These are phyloP conservation scores for Amaranthus tricolor DNA, from an alignment of 179 eudicot species.

Conservation along the genomic window DNA sequence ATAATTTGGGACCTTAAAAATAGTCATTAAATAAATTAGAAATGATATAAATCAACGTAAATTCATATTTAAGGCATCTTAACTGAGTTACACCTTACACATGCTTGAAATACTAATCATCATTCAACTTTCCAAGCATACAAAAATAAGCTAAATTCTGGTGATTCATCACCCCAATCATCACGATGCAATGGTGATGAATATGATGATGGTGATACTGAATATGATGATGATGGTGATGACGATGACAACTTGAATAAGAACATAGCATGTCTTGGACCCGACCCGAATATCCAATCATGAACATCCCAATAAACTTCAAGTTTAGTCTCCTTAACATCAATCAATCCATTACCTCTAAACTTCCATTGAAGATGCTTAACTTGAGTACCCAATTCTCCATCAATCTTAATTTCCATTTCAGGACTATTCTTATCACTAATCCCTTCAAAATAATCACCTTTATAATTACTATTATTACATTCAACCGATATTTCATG, in stretches of 20 bases:
- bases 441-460: constrained; percentile 23
- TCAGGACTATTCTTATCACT: constrained; percentile 43
- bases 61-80: too few species aligned
- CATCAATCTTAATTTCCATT: constrained; percentile 85
- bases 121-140: constrained; percentile 53
- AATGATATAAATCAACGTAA: too few species aligned
- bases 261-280: constrained; percentile 80
- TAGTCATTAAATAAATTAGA: too few species aligned
- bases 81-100: too few species aligned
- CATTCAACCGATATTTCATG: constrained; percentile 84
- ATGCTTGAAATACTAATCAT: not conserved
- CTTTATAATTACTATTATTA: constrained; percentile 25
- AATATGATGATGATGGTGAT: constrained; percentile 20
- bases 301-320: constrained; percentile 96
- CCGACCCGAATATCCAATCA: constrained; percentile 92
- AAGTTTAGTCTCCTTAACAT: constrained; percentile 45
- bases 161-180: constrained; percentile 11
- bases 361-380: constrained; percentile 92
- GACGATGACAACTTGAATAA: constrained; percentile 54
- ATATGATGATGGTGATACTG: constrained; percentile 3
- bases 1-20: too few species aligned
- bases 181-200: constrained; percentile 3
- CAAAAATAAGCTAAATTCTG: constrained; percentile 39
- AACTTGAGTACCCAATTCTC: constrained; percentile 61
- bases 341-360: constrained; percentile 68